Conservation (phyloP, 2,329 filamentous ascomycete species). For the Capronia americana region DNA sequence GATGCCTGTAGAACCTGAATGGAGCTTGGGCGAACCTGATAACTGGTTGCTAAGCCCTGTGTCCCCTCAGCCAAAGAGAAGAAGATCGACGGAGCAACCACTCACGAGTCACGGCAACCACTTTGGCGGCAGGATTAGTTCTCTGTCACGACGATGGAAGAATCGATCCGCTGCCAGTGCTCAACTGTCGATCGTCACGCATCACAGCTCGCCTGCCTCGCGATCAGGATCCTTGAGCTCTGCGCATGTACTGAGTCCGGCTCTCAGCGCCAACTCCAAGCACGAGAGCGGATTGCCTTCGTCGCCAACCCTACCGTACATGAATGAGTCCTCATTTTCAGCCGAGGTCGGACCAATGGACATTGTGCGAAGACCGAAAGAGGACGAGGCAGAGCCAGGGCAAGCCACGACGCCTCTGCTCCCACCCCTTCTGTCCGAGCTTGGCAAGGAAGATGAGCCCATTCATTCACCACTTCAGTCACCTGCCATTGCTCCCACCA, state of each 20-base stretch:
- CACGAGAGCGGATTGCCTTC: conserved; percentile 63
- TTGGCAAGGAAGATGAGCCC: conserved; percentile 59
- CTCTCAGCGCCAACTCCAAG: conserved; percentile 46
- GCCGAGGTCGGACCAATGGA: conserved; percentile 60
- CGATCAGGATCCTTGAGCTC: conserved; percentile 51
- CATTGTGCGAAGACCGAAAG: conserved; percentile 58
- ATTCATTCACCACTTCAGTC: conserved; percentile 85
- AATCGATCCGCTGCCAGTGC: conserved; percentile 55
- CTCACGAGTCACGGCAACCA: conserved; percentile 69
- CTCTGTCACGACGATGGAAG: conserved; percentile 62
- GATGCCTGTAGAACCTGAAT: conserved; percentile 32
- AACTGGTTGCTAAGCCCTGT: conserved; percentile 27
- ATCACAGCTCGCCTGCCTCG: conserved; percentile 59
- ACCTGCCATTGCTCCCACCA: conserved; percentile 73
- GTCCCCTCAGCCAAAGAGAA: conserved; percentile 60
- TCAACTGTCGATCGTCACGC: conserved; percentile 66
- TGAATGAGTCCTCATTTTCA: conserved; percentile 58
- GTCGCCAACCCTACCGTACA: conserved; percentile 69
- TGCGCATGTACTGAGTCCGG: conserved; percentile 48
- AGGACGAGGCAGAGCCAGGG: conserved; percentile 63
- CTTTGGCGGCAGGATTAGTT: conserved; percentile 66
- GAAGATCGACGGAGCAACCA: conserved; percentile 64
- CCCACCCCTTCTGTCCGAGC: conserved; percentile 75
- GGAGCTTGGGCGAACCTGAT: conserved; percentile 31
- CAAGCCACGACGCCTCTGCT: conserved; percentile 82